phyloP scores from a whole-genome alignment of 2,329 filamentous ascomycete genomes.

The Tolypocladium inflatum region DNA sequence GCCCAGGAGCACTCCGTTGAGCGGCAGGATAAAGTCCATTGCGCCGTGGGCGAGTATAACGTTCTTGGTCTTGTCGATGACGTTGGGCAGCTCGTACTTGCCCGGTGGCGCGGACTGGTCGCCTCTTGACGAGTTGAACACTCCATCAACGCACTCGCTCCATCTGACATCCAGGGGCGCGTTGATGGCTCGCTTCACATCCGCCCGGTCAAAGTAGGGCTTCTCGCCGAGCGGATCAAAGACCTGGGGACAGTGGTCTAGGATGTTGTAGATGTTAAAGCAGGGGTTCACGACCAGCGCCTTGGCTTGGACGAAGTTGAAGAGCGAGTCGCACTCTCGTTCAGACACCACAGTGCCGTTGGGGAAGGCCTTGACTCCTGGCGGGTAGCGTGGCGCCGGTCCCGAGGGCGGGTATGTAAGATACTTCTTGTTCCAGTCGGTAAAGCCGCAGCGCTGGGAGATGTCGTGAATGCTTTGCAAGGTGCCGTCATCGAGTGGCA shows the following conservation, averaged over 20 bases:
- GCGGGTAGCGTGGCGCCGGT: slow-evolving; percentile 39
- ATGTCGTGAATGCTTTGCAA: slow-evolving; percentile 39
- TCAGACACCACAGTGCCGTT: slow-evolving; percentile 20
- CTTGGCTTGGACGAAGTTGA: slow-evolving; percentile 43
- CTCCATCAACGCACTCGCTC: slow-evolving; percentile 3
- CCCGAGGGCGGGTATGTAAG: slow-evolving; percentile 60
- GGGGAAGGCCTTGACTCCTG: slow-evolving; percentile 26
- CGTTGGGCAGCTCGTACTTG: slow-evolving; percentile 52
- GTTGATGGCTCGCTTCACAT: slow-evolving; percentile 61
- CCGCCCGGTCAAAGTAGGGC: slow-evolving; percentile 64
- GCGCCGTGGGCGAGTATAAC: slow-evolving; percentile 67
- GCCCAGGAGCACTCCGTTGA: slow-evolving; percentile 59
- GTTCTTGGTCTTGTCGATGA: slow-evolving; percentile 64
- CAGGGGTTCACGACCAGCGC: slow-evolving; percentile 59
- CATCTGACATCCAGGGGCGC: slow-evolving; percentile 34
- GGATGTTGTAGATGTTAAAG: slow-evolving; percentile 69
- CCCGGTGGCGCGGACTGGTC: slow-evolving; percentile 33
- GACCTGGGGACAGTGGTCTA: slow-evolving; percentile 58
- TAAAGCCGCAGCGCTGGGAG: slow-evolving; percentile 52
- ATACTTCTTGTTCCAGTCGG: slow-evolving; percentile 48
- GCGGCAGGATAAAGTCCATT: slow-evolving; percentile 58
- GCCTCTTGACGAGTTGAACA: slow-evolving; percentile 3
- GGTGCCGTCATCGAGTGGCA: slow-evolving; percentile 54
- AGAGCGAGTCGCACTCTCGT: slow-evolving; percentile 47
- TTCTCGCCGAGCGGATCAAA: slow-evolving; percentile 63